A percentile compares a stretch with the other conserved stretches of the same genome.
Evolutionary conservation across 352 stramenopile species (phyloP).

Genomic region (Hyaloperonospora arabidopsidis): DNA sequence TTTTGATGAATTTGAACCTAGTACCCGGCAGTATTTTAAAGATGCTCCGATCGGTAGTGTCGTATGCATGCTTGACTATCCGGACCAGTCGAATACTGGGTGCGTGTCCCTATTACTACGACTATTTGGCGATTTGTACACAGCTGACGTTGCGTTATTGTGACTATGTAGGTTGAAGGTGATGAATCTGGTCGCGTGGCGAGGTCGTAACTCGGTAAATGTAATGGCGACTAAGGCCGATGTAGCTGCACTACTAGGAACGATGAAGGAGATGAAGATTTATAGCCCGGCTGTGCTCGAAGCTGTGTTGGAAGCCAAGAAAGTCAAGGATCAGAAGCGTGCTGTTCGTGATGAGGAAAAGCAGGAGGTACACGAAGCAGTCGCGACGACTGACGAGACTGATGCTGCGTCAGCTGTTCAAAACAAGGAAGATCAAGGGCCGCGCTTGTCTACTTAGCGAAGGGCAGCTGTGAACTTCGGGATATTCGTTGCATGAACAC

Average conservation of each 20-base stretch:
- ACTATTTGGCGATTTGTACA: neutral
- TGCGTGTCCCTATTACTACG: conserved; percentile 33
- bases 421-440: conserved; percentile 1
- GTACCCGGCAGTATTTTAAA: conserved; percentile 41
- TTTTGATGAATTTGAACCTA: conserved; percentile 73
- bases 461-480: neutral
- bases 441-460: neutral
- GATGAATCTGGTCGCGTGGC: conserved; percentile 82
- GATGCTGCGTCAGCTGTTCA: conserved; percentile 14
- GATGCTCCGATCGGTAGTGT: conserved; percentile 67
- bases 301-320: conserved; percentile 40
- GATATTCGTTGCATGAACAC: neutral
- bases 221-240: conserved; percentile 82
- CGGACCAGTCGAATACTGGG: conserved; percentile 54
- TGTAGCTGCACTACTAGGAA: conserved; percentile 58
- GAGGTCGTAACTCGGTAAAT: conserved; percentile 80
- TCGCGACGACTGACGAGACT: conserved; percentile 8
- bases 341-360: conserved; percentile 33
- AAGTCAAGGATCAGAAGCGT: conserved; percentile 40
- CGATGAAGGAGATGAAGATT: conserved; percentile 81
- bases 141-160: conserved; percentile 11
- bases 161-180: conserved; percentile 53
- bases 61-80: conserved; percentile 59
- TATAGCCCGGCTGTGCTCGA: conserved; percentile 45
- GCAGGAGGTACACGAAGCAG: conserved; percentile 9